Evolutionary conservation across 768 basidiomycete species (phyloP).

Genomic region (Russula dissimulans): DNA sequence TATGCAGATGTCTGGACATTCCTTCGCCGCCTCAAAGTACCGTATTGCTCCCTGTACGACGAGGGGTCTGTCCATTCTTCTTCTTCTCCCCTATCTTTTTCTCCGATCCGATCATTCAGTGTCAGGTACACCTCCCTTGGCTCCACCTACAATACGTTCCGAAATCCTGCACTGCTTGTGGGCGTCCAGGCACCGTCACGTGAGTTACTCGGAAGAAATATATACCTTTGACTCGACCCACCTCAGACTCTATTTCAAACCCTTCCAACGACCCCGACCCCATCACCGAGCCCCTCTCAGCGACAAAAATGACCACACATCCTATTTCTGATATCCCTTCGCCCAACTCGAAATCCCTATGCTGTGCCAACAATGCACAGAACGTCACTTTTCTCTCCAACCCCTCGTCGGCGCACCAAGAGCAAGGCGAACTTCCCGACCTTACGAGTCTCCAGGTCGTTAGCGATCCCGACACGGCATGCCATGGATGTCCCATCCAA

Average conservation of each 20-base stretch:
- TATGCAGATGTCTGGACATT: constrained; percentile 89
- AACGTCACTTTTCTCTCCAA: neutral
- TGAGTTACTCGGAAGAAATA: neutral
- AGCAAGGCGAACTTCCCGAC: constrained; percentile 5
- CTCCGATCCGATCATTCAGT: neutral
- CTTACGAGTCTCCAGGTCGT: neutral
- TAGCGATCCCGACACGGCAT: neutral
- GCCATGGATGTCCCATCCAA: constrained; percentile 5
- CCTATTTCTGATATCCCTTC: neutral
- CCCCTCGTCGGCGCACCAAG: neutral
- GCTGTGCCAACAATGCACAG: neutral
- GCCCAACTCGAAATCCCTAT: neutral
- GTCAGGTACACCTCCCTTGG: constrained; percentile 94
- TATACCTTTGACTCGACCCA: constrained; percentile 2
- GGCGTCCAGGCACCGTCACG: constrained; percentile 20
- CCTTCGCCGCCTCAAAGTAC: constrained; percentile 60
- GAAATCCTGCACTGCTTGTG: constrained; percentile 69
- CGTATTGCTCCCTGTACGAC: constrained; percentile 87
- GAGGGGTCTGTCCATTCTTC: constrained; percentile 48
- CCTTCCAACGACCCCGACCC: neutral
- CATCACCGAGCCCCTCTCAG: neutral
- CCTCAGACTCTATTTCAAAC: neutral
- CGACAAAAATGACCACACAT: constrained; percentile 4
- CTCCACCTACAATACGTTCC: constrained; percentile 89
- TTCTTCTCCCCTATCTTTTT: neutral